These are phyloP conservation scores for Dalbergia cultrata DNA, from an alignment of 306 rosid genomes.

Conservation along the genomic window DNA sequence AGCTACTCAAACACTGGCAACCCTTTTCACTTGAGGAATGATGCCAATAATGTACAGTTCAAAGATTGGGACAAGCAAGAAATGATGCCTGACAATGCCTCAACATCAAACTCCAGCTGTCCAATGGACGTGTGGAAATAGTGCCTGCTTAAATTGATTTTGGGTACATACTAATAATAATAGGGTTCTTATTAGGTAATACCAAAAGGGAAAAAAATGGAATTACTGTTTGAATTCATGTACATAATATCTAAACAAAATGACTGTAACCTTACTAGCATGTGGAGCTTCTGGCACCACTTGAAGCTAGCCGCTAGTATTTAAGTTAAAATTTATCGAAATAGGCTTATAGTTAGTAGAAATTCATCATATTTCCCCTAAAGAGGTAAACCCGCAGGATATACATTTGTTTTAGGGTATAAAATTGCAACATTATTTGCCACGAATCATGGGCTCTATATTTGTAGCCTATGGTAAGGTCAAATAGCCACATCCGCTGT, in stretches of 20 bases:
- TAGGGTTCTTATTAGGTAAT: not conserved
- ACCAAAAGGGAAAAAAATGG: not conserved
- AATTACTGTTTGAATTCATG: not conserved
- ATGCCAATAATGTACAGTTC: no score
- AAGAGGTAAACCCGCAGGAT: not conserved
- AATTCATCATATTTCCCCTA: not conserved
- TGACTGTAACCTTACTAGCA: not conserved
- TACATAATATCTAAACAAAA: not conserved
- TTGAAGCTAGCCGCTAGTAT: not conserved
- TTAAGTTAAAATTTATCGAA: not conserved
- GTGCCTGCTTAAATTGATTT: not conserved
- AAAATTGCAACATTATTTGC: not conserved
- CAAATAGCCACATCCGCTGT: not conserved
- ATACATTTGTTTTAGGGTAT: not conserved
- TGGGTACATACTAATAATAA: not conserved
- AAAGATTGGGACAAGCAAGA: no score
- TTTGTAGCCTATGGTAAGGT: not conserved
- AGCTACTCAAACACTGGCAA: no score
- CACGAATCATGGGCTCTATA: not conserved
- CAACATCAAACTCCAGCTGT: constrained; percentile 8
- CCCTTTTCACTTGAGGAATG: no score
- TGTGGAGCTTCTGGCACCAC: not conserved
- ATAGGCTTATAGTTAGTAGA: not conserved
- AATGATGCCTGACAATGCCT: not conserved
- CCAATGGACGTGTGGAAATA: constrained; percentile 8